These are phyloP conservation scores for Komagataella ulmi DNA, from an alignment of 805 yeast genomes.

Conservation along the genomic window DNA sequence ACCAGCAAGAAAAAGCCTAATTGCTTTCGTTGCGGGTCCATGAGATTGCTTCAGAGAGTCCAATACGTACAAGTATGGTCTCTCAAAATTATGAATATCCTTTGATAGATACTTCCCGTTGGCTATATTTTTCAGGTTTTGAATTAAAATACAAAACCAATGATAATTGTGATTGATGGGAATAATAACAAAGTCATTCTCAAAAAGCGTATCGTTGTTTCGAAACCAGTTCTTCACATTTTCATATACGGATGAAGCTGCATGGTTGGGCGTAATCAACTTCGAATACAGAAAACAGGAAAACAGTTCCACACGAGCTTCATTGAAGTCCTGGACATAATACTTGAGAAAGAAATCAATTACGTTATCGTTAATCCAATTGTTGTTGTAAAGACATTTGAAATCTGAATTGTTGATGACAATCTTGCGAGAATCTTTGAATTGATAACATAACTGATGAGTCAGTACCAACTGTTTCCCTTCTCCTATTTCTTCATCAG, in stretches of 20 bases:
- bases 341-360: conserved; percentile 73
- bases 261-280: conserved; percentile 21
- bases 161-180: conserved; percentile 77
- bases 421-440: conserved; percentile 40
- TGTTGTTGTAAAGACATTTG: conserved; percentile 62
- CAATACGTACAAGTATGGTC: conserved; percentile 35
- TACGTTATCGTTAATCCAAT: conserved; percentile 83
- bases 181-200: conserved; percentile 47
- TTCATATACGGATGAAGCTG: conserved; percentile 21
- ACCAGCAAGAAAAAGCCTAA: conserved; percentile 44
- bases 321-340: conserved; percentile 15
- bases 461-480: conserved; percentile 15
- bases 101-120: conserved; percentile 1
- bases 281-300: conserved; percentile 78
- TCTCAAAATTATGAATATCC: conserved; percentile 14
- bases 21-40: conserved; percentile 32
- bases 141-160: conserved; percentile 77
- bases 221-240: conserved; percentile 71
- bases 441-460: conserved; percentile 30
- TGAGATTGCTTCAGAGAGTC: conserved; percentile 67
- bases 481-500: conserved; percentile 16
- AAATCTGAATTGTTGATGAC: conserved; percentile 60
- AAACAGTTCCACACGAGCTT: conserved; percentile 32
- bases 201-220: conserved; percentile 42
- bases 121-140: conserved; percentile 27